These are phyloP conservation scores for Allium sativum DNA, from an alignment of 106 monocot genomes.

Conservation along the genomic window DNA sequence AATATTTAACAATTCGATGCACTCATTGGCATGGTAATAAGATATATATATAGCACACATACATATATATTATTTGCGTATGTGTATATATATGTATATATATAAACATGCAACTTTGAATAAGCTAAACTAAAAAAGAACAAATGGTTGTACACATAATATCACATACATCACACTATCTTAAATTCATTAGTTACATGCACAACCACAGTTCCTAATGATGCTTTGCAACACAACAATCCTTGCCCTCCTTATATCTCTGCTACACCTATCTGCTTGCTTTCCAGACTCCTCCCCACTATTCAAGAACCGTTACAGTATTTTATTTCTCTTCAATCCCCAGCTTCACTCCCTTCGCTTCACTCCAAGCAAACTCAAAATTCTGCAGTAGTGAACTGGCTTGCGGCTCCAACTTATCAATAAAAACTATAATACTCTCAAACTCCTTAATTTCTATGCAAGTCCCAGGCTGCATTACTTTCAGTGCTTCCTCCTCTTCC, in stretches of 20 bases:
- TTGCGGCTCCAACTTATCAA: constrained; percentile 34
- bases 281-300: constrained; percentile 32
- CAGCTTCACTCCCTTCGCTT: constrained; percentile 19
- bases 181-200: no score
- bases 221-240: constrained; percentile 45
- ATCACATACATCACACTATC: no score
- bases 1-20: no score
- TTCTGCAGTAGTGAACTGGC: constrained; percentile 10
- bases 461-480: constrained; percentile 22
- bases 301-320: constrained; percentile 16
- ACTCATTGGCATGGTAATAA: no score
- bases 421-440: constrained; percentile 33
- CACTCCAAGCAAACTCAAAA: constrained; percentile 26
- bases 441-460: constrained; percentile 36
- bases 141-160: no score
- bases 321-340: constrained; percentile 27
- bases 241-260: constrained; percentile 35
- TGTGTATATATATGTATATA: no score
- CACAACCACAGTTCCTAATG: background rate
- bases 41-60: no score
- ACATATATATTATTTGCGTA: no score
- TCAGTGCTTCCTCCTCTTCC: constrained; percentile 34
- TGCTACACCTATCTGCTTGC: constrained; percentile 37
- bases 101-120: no score
- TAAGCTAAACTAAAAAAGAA: no score